Base-by-base conservation (phyloP, 768 basidiomycete genomes). In the Pulveroboletus sp. region DNA sequence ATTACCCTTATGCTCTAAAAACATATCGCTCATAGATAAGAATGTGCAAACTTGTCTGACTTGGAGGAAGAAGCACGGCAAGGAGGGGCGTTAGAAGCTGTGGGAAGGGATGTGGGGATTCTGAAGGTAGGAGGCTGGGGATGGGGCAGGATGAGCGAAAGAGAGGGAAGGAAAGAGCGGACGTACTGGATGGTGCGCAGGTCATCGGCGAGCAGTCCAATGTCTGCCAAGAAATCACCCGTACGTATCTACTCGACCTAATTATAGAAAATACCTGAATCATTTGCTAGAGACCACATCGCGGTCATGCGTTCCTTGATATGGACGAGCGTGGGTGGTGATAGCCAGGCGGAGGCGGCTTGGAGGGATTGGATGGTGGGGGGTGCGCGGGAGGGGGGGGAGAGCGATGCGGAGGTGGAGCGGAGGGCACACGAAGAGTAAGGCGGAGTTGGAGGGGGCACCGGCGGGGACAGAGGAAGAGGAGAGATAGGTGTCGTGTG, bases 21-120 rank as follows among this genome's bases (percentile, higher is more conserved):
- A 65, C 93, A 95, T 43, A 95, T 81, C 24, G 83, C 73, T 61
- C 93, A 95, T 26, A 73, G 66, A 66, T 88, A 87, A 0, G 85
- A 81, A 14, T 75, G 71, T 8, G 81, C 76, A 59, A 94, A 95
- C 49, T 73, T 69, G 11, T 70, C 68, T 24, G 72, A 73, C 59
- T 73, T 73, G 11, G 73, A 71, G 1, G 69, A 72, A 35, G 67
- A 60, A 43, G 87, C 78, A 61, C 81, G 5, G 73, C 69, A 15
- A 65, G 61, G 35, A 90, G 72, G 9, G 79, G 47, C 11, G 75
- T 64, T 5, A 73, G 64, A 7, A 79, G 57, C 3, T 68, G 73
- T 10, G 86, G 86, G 8, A 78, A 74, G 8, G 80, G 70, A 59
- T 89, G 82, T n/a, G 5, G 71, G 59, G 26, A 88, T 70, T 39